Evolutionary conservation across 2,329 filamentous ascomycete species (phyloP), one percentile per base, ranked within the genome.

Genomic region (Ramularia collo-cygni): DNA sequence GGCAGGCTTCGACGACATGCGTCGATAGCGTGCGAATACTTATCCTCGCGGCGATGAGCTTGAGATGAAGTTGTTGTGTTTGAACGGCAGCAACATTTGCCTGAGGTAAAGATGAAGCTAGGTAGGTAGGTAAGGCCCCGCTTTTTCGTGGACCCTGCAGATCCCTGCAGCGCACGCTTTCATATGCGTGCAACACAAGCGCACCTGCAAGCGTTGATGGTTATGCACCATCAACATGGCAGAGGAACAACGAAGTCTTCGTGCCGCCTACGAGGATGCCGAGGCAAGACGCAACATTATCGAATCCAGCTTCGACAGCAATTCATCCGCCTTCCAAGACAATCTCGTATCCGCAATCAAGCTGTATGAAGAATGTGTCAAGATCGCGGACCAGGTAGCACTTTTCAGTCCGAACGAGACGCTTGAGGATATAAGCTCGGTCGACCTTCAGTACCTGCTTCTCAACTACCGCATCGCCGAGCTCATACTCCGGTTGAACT

Each of bases 391-490:
- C 50, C 73, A 78, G 44, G 71, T 92, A 17, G 82, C 85, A 0
- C 71, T 98, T 38, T 96, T 96, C 74, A 95, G 87, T 52, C 73
- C 80, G 26, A 98, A 98, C 64, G 92, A 98, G 64, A 75, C 77
- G 1, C 65, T 90, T 28, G 92, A 98, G 46, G 92, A 98, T 65
- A 69, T 95, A 21, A 71, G 85, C 10, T 93, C 90, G 1, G 73
- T 75, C n/a, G 82, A 94, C 56, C 67, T 98, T 21, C 86, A 87
- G 66, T 84, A 90, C 62, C 74, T 98, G 46, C 74, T 87, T 15
- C 76, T 89, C 46, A 75, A 83, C 62, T 87, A 81, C 62, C 77
- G 82, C 56, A 69, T 92, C 38, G 90, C 88, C 24, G 88, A 95
- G 58, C 73, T 95, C 9, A 69, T 83, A 27, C 79, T 86, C 55